A percentile compares a stretch with the other conserved stretches of the same genome.
Evolutionary conservation across 306 rosid genomes (phyloP).

Genomic region (Purshia tridentata): DNA sequence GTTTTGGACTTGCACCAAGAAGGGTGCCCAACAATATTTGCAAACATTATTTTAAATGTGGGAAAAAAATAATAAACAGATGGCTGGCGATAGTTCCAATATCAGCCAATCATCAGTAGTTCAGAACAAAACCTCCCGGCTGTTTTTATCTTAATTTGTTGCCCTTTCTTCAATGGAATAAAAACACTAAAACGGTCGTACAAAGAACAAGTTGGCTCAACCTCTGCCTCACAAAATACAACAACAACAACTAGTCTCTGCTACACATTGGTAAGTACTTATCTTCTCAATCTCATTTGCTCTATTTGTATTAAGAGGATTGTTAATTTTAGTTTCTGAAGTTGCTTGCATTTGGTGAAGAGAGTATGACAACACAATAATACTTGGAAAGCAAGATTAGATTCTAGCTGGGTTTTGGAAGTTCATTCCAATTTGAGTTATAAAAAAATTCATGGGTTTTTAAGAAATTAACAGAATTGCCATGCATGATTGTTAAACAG

Average conservation of each 20-base stretch:
- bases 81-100: constrained; percentile 53
- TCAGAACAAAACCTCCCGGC: constrained; percentile 29
- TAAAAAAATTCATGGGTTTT: too few species aligned
- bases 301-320: too few species aligned
- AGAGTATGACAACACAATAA: too few species aligned
- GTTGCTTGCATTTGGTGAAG: background rate
- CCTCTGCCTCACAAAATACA: background rate
- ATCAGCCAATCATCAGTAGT: constrained; percentile 40
- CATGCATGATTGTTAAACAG: too few species aligned
- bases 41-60: constrained; percentile 10
- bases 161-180: background rate
- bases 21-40: constrained; percentile 34
- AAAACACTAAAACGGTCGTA: background rate
- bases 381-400: too few species aligned
- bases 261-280: constrained; percentile 22
- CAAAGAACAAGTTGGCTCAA: background rate
- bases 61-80: constrained; percentile 23
- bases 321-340: constrained; percentile 37
- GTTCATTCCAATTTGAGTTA: too few species aligned
- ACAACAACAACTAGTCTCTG: background rate
- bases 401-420: too few species aligned
- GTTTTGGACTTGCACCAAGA: background rate
- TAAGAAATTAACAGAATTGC: too few species aligned
- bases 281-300: too few species aligned
- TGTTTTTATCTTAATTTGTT: constrained; percentile 24